Conservation (phyloP, 2,329 filamentous ascomycete genomes). For the Cadophora malorum region DNA sequence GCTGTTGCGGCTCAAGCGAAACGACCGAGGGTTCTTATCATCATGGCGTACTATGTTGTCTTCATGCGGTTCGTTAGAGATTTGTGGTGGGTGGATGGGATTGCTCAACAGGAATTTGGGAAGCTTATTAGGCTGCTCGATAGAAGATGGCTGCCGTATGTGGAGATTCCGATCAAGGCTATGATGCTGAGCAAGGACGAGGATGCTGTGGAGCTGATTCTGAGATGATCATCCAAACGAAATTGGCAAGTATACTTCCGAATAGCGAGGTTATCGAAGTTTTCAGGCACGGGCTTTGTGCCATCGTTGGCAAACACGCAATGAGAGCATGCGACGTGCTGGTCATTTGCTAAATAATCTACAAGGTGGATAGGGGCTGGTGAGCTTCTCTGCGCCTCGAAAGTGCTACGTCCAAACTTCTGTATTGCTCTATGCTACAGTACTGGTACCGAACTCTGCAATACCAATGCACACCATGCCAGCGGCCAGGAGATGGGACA, state of each 20-base stretch:
- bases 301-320: not conserved
- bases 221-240: constrained; percentile 14
- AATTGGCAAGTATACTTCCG: not conserved
- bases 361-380: not conserved
- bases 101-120: constrained; percentile 32
- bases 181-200: constrained; percentile 20
- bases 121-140: constrained; percentile 25
- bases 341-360: not conserved
- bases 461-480: too few species aligned
- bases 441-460: too few species aligned
- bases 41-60: constrained; percentile 35
- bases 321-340: too few species aligned
- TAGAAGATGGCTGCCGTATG: constrained; percentile 27
- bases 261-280: not conserved
- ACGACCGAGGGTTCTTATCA: constrained; percentile 32
- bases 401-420: not conserved
- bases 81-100: constrained; percentile 36
- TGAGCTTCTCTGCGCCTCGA: not conserved
- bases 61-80: constrained; percentile 32
- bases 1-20: constrained; percentile 23
- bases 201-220: constrained; percentile 29
- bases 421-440: not conserved
- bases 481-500: not conserved
- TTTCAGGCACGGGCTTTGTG: not conserved
- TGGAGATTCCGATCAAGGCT: constrained; percentile 30